Base-by-base conservation (phyloP, 345 rosid genomes). In the Adansonia digitata region DNA sequence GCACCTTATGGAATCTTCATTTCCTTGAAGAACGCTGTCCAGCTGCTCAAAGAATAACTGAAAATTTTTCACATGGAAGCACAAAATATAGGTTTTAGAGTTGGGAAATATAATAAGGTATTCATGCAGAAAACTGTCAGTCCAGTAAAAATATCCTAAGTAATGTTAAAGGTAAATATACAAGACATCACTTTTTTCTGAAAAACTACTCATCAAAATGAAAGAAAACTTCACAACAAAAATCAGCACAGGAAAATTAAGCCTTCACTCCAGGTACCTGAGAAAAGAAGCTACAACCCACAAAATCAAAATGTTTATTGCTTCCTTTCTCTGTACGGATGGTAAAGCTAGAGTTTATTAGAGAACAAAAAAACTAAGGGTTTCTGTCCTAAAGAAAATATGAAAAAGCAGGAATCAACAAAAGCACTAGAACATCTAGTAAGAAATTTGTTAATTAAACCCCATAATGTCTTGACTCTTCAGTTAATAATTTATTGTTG, bases 41-140 rank as follows among this genome's bases (percentile, higher is more conserved):
- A 96, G 81, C 90, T 89, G 98, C 88, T 93, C 98, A 79, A 93
- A 86, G 81, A 96, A 95, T 86, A 93, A 78, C 97, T 95, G 92
- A 53, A 81, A 69, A 71, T 51, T 22, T 78, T 81, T 79, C 46
- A 67, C 48, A 69, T 7, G 14, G 46, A 49, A 65, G 43, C 12
- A 72, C 35, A 60, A 68, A 65, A n/a, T 18, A 66, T 14, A 35
- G 52, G 29, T 20, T 24, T 61, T 11, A 56, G 64, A 75, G 64
- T 34, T 22, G 74, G 65, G 67, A 29, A 71, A 18, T 18, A 48
- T 45, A 17, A 46, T 11, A 48, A 49, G 4, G 59, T 69, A 59
- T 69, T 49, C 43, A 49, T 5, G 17, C 18, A 48, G 71, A 69
- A 69, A 69, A 31, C 59, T 14, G 20, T 69, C 22, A 6, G 5